A percentile compares a stretch with the other conserved stretches of the same genome.
Evolutionary conservation across 768 basidiomycete species (phyloP).

Genomic region (Suillus clintonianus): DNA sequence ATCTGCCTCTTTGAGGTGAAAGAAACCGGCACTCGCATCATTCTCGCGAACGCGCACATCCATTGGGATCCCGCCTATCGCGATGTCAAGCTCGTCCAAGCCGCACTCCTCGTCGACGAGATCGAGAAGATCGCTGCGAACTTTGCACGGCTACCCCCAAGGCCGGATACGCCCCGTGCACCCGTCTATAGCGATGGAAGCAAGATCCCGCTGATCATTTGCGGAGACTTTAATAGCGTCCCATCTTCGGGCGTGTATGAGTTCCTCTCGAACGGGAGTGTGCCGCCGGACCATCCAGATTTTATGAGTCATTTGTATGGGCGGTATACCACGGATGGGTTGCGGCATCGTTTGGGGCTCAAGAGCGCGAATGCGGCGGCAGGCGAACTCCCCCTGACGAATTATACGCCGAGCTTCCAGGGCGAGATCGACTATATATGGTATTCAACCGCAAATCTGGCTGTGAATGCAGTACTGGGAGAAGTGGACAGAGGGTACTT

Average conservation of each 20-base stretch:
- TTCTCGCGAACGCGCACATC: constrained; percentile 90
- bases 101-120: constrained; percentile 90
- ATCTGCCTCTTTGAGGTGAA: constrained; percentile 85
- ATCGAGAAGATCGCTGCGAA: constrained; percentile 84
- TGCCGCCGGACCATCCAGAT: constrained; percentile 79
- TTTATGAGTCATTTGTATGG: constrained; percentile 93
- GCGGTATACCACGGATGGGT: constrained; percentile 86
- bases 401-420: constrained; percentile 85
- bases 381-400: constrained; percentile 76
- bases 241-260: constrained; percentile 90
- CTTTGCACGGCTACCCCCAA: constrained; percentile 83
- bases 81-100: constrained; percentile 97
- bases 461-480: constrained; percentile 82
- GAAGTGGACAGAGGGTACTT: constrained; percentile 86
- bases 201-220: constrained; percentile 89
- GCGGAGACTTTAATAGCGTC: constrained; percentile 95
- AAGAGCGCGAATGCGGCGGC: constrained; percentile 78
- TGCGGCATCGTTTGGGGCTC: constrained; percentile 76
- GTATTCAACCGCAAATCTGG: constrained; percentile 75
- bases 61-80: constrained; percentile 91
- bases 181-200: constrained; percentile 80
- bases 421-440: constrained; percentile 94
- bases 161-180: constrained; percentile 35
- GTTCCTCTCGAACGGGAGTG: constrained; percentile 72
- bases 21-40: constrained; percentile 81